These are phyloP conservation scores for Boletus insuetus DNA, from an alignment of 768 basidiomycete species.

Conservation along the genomic window DNA sequence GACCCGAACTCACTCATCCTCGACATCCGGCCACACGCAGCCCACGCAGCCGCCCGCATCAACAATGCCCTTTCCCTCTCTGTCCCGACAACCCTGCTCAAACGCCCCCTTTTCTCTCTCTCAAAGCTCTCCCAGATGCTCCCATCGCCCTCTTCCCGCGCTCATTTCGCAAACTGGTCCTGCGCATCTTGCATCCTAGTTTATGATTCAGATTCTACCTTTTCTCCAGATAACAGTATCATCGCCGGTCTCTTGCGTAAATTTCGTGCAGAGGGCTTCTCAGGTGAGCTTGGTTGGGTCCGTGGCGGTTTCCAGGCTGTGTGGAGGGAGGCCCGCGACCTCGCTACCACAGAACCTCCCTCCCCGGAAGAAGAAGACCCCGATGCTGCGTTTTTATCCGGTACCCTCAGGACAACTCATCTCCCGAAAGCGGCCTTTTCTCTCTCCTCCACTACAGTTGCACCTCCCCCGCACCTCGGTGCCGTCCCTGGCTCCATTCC, in stretches of 20 bases:
- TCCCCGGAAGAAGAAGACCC: constrained; percentile 50
- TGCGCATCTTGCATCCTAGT: constrained; percentile 66
- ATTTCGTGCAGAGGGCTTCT: constrained; percentile 58
- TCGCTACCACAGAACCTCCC: constrained; percentile 51
- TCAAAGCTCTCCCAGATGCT: constrained; percentile 78
- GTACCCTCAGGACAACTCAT: constrained; percentile 50
- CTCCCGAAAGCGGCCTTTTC: constrained; percentile 68
- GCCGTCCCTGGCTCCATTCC: not conserved
- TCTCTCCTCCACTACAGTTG: constrained; percentile 40
- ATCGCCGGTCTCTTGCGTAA: constrained; percentile 73
- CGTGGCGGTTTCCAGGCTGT: constrained; percentile 80
- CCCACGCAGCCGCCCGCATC: constrained; percentile 64
- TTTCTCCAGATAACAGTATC: constrained; percentile 62
- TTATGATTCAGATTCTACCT: constrained; percentile 76
- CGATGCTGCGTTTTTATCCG: constrained; percentile 30
- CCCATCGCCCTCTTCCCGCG: constrained; percentile 54
- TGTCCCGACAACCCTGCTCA: constrained; percentile 92
- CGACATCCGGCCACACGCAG: constrained; percentile 85
- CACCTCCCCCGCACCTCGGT: constrained; percentile 12
- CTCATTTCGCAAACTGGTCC: constrained; percentile 59
- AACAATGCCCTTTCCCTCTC: constrained; percentile 76
- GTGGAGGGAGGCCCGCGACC: constrained; percentile 48
- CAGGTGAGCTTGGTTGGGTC: constrained; percentile 71
- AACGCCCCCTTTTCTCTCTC: constrained; percentile 83
- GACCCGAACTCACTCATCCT: constrained; percentile 59